Evolutionary conservation across 805 yeast genomes (phyloP).

Genomic region (Phaffomyces opuntiae): DNA sequence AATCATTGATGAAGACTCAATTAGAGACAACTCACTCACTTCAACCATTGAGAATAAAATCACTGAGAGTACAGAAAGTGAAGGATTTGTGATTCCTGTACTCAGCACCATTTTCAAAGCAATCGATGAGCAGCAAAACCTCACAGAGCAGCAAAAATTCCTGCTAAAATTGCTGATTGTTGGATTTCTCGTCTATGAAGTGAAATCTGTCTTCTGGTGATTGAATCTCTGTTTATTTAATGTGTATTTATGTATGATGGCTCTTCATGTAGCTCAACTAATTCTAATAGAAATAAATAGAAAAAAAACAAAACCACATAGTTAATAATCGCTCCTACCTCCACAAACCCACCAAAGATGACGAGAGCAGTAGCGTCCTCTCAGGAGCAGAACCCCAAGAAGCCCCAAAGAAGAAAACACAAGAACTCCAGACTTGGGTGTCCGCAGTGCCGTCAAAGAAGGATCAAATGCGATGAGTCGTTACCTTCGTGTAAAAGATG

Average conservation of each 20-base stretch:
- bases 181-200: background rate
- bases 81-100: no score
- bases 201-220: background rate
- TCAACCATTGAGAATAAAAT: no score
- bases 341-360: no score
- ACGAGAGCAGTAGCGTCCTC: background rate
- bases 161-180: background rate
- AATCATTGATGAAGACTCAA: no score
- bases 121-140: background rate
- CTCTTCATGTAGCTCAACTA: no score
- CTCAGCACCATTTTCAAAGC: background rate
- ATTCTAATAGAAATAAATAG: no score
- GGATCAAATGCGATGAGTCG: slow-evolving; percentile 57
- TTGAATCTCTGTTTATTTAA: no score
- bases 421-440: slow-evolving; percentile 53
- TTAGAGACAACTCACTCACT: no score
- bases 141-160: background rate
- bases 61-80: no score
- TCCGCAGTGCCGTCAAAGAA: slow-evolving; percentile 51
- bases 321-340: no score
- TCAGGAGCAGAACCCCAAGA: background rate
- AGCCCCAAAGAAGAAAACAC: slow-evolving; percentile 41
- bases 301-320: no score
- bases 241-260: no score
- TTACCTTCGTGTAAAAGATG: slow-evolving; percentile 52